Conservation (phyloP, 2,329 filamentous ascomycete species). For the Ceratocystis albifundus region DNA sequence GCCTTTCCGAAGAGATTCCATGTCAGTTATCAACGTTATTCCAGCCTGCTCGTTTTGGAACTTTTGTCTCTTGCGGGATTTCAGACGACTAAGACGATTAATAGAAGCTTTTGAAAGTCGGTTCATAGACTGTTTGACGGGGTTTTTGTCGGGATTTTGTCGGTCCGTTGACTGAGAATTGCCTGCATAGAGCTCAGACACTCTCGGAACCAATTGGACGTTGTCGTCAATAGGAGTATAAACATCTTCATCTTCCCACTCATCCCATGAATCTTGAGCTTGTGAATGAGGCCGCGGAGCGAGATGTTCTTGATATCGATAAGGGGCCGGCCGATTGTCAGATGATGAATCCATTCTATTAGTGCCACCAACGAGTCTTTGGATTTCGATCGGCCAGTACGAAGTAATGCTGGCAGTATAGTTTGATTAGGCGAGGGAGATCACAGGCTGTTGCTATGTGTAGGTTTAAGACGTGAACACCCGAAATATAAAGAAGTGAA, state of each 20-base stretch:
- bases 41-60: conserved; percentile 49
- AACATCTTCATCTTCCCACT: conserved; percentile 39
- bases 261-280: conserved; percentile 37
- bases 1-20: conserved; percentile 40
- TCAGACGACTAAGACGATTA: conserved; percentile 37
- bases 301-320: conserved; percentile 11
- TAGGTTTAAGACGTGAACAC: neutral
- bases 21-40: conserved; percentile 59
- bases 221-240: conserved; percentile 30
- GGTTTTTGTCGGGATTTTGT: neutral
- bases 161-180: neutral
- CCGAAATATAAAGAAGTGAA: neutral
- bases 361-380: neutral
- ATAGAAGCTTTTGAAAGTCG: conserved; percentile 31
- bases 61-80: conserved; percentile 50
- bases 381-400: neutral
- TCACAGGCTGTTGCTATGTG: neutral
- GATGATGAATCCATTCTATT: neutral
- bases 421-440: neutral
- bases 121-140: neutral
- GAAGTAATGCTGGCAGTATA: neutral
- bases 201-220: conserved; percentile 28
- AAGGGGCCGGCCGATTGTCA: neutral
- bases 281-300: neutral
- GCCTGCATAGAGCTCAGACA: neutral